Percentiles rank a stretch among this genome's conserved stretches.
Evolutionary conservation across 1,284 basidiomycete species (phyloP).

Genomic region (Meira miltonrushii): DNA sequence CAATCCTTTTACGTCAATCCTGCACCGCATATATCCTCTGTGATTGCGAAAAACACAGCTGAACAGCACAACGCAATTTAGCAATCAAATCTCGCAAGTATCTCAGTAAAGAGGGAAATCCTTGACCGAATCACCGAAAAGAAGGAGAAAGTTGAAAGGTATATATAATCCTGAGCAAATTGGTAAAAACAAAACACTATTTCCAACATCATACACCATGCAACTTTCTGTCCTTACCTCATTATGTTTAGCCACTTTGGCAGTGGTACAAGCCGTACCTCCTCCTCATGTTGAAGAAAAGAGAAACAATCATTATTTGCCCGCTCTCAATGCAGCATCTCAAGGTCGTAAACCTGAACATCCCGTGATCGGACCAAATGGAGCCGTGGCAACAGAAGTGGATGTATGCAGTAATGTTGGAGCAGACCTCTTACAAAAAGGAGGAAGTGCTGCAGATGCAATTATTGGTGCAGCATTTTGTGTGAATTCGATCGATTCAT

Average conservation of each 20-base stretch:
- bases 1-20: too few relatives aligned
- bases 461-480: slow-evolving; percentile 53
- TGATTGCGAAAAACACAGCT: too few relatives aligned
- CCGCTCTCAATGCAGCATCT: slow-evolving; percentile 26
- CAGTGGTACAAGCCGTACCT: too few relatives aligned
- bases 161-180: too few relatives aligned
- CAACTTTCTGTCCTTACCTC: too few relatives aligned
- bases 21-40: too few relatives aligned
- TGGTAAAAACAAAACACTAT: too few relatives aligned
- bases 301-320: neutral
- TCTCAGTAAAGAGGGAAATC: neutral
- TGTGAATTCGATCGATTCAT: slow-evolving; percentile 53
- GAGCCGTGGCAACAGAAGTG: slow-evolving; percentile 47
- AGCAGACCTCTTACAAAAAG: slow-evolving; percentile 50
- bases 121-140: too few relatives aligned
- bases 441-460: slow-evolving; percentile 54
- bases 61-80: neutral
- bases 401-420: slow-evolving; percentile 55
- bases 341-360: slow-evolving; percentile 23
- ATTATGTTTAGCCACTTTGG: too few relatives aligned
- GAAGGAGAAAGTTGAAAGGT: too few relatives aligned
- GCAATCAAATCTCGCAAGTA: neutral
- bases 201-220: too few relatives aligned
- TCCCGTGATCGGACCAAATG: slow-evolving; percentile 26
- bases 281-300: too few relatives aligned